Percentiles rank a stretch among this genome's conserved stretches.
These are phyloP conservation scores for Suhomyces faveliae DNA, from an alignment of 805 yeast species.

Conservation along the genomic window DNA sequence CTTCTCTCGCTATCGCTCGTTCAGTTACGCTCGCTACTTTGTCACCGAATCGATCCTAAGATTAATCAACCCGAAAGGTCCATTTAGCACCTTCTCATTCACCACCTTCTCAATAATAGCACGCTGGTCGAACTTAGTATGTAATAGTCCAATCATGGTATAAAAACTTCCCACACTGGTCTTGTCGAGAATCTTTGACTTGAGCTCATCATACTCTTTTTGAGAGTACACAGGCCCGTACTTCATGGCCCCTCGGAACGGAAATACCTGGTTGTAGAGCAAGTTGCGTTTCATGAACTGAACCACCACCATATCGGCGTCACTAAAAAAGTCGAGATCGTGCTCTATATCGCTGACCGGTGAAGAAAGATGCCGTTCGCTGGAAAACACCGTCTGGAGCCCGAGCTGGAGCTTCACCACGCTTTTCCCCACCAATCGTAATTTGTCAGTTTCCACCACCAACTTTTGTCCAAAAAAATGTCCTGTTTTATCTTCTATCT, in stretches of 20 bases:
- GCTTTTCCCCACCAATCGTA: constrained; percentile 28
- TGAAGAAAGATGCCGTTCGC: constrained; percentile 27
- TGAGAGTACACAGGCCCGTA: constrained; percentile 15
- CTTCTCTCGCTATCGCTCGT: too few species aligned
- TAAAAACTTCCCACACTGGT: constrained; percentile 37
- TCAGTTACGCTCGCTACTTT: too few species aligned
- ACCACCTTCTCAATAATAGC: constrained; percentile 22
- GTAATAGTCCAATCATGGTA: constrained; percentile 37
- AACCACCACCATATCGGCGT: constrained; percentile 18
- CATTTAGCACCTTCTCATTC: constrained; percentile 25
- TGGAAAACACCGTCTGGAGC: constrained; percentile 28
- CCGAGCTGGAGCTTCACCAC: constrained; percentile 23
- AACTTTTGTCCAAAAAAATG: too few species aligned
- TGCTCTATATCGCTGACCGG: constrained; percentile 27
- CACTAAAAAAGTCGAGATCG: constrained; percentile 19
- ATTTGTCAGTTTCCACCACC: constrained; percentile 14
- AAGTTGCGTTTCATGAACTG: constrained; percentile 32
- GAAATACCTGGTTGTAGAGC: constrained; percentile 28
- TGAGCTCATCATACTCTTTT: constrained; percentile 9
- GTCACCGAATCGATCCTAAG: constrained; percentile 10
- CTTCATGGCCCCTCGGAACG: constrained; percentile 29
- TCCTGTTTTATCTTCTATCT: background rate
- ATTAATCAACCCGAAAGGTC: constrained; percentile 30
- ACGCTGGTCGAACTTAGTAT: constrained; percentile 26
- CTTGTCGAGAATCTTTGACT: constrained; percentile 16